These are phyloP conservation scores for Gentiana dahurica DNA, from an alignment of 257 asterid species.

Conservation along the genomic window DNA sequence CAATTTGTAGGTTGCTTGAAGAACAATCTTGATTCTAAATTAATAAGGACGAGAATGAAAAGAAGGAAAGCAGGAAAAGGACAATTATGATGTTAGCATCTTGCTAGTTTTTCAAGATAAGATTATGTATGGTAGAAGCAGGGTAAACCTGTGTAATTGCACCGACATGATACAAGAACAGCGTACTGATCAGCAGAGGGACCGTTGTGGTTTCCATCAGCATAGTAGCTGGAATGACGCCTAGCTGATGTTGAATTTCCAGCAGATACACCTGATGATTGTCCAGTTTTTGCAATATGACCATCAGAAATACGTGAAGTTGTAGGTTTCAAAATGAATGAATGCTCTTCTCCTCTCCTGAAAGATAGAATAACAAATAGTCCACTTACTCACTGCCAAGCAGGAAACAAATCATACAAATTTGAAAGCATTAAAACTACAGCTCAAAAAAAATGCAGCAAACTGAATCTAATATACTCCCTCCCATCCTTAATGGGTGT, in stretches of 20 bases:
- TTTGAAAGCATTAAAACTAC: too few species aligned
- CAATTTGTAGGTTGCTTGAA: constrained; percentile 87
- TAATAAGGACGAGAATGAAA: constrained; percentile 5
- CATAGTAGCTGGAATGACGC: constrained; percentile 25
- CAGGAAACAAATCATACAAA: constrained; percentile 9
- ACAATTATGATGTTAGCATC: not conserved
- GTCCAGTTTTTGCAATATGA: constrained; percentile 22
- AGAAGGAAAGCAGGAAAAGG: not conserved
- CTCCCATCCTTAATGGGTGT: not conserved
- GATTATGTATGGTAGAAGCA: not conserved
- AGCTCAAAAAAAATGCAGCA: constrained; percentile 7
- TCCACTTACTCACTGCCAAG: constrained; percentile 6
- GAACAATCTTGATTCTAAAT: constrained; percentile 82
- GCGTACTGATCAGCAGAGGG: constrained; percentile 62
- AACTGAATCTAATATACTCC: not conserved
- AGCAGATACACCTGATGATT: constrained; percentile 30
- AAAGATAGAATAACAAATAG: constrained; percentile 17
- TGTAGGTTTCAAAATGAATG: constrained; percentile 87
- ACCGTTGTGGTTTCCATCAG: constrained; percentile 40
- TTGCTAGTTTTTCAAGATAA: not conserved
- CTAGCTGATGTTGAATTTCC: constrained; percentile 43
- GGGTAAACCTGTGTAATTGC: constrained; percentile 80
- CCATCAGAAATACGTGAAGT: constrained; percentile 37
- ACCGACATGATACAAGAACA: constrained; percentile 89
- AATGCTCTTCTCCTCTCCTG: constrained; percentile 99